Percentiles rank a stretch among this genome's conserved stretches.
phyloP scores from a whole-genome alignment of 768 basidiomycete species.

The Mycena floridula region DNA sequence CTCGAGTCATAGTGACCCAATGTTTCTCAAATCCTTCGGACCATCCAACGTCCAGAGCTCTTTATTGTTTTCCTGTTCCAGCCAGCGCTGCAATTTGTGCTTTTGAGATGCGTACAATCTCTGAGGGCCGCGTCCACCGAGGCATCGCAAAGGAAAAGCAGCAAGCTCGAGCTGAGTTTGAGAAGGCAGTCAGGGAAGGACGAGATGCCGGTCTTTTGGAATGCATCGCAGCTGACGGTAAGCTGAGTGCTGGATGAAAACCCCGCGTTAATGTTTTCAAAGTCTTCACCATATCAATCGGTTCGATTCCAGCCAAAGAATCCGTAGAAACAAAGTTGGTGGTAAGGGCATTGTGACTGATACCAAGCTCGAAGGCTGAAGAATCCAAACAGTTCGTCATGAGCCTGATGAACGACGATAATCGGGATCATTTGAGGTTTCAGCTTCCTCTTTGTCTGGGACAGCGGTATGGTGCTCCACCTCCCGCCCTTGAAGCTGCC shows the following conservation, averaged over 20 bases:
- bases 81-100: constrained; percentile 47
- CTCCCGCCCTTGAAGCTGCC: constrained; percentile 28
- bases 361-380: neutral
- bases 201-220: constrained; percentile 39
- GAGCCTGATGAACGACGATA: constrained; percentile 45
- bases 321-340: constrained; percentile 35
- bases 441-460: constrained; percentile 47
- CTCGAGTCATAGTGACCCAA: neutral
- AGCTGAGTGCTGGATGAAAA: constrained; percentile 10
- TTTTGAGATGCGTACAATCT: constrained; percentile 41
- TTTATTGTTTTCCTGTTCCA: constrained; percentile 57
- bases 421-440: constrained; percentile 42
- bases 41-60: constrained; percentile 34
- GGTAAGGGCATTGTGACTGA: constrained; percentile 22
- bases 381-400: constrained; percentile 37
- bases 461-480: constrained; percentile 43
- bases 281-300: constrained; percentile 58
- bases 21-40: constrained; percentile 31
- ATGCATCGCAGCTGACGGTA: constrained; percentile 47
- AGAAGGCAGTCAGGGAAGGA: constrained; percentile 33
- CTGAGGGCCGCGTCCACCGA: too few relatives aligned
- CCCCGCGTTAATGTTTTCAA: neutral
- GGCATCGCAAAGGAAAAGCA: constrained; percentile 40
- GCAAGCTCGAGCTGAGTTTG: constrained; percentile 32
- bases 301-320: constrained; percentile 38